These are phyloP conservation scores for Thalassiosira hispida DNA, from an alignment of 352 stramenopile genomes.

Conservation along the genomic window DNA sequence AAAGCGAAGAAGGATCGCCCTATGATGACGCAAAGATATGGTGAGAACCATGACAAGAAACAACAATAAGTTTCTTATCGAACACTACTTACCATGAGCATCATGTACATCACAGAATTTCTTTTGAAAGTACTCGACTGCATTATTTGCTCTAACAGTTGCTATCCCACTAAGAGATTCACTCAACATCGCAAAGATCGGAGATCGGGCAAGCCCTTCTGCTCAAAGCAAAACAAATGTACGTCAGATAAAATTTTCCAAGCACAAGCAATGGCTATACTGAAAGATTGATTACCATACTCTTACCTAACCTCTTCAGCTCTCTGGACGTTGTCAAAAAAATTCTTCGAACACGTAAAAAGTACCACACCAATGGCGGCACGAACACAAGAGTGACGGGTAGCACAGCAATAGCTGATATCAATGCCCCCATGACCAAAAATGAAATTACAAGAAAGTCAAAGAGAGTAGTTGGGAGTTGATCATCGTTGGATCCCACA, in stretches of 20 bases:
- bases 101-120: conserved; percentile 77
- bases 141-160: conserved; percentile 88
- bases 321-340: conserved; percentile 88
- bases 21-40: conserved; percentile 23
- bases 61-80: background rate
- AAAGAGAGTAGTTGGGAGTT: conserved; percentile 79
- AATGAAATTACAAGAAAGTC: conserved; percentile 78
- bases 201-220: conserved; percentile 91
- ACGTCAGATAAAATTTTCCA: background rate
- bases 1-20: conserved; percentile 75
- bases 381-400: conserved; percentile 76
- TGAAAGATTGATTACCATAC: too few species aligned
- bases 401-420: conserved; percentile 77
- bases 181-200: conserved; percentile 89
- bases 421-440: conserved; percentile 78
- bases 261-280: background rate
- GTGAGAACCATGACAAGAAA: conserved; percentile 9
- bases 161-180: conserved; percentile 90
- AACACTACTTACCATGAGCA: conserved; percentile 13
- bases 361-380: conserved; percentile 76
- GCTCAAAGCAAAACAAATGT: conserved; percentile 13
- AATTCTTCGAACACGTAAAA: conserved; percentile 62
- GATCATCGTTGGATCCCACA: conserved; percentile 87
- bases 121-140: conserved; percentile 70
- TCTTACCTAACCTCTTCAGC: conserved; percentile 89